phyloP scores from a whole-genome alignment of 495 filamentous ascomycete species.

The Apodospora peruviana region DNA sequence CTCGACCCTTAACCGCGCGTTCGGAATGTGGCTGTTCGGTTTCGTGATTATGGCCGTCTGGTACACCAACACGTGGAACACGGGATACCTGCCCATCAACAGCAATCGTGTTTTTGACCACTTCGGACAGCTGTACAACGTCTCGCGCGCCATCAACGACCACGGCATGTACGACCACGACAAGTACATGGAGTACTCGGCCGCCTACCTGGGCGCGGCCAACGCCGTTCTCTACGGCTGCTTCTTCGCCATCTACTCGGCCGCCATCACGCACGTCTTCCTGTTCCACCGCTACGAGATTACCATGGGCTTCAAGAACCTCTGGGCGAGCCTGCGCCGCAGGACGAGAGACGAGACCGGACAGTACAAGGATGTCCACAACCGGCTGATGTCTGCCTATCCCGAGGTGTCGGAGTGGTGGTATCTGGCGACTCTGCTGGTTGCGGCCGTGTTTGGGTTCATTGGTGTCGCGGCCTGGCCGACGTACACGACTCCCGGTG shows the following conservation, averaged over 20 bases:
- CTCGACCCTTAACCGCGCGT: conserved; percentile 36
- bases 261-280: conserved; percentile 25
- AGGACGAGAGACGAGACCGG: conserved; percentile 8
- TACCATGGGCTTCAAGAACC: conserved; percentile 25
- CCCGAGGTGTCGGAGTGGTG: conserved; percentile 34
- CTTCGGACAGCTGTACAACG: conserved; percentile 26
- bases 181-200: conserved; percentile 32
- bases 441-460: conserved; percentile 26
- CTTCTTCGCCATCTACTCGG: conserved; percentile 35
- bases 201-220: conserved; percentile 30
- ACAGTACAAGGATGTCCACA: conserved; percentile 31
- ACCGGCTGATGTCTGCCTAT: conserved; percentile 31
- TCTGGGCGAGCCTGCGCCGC: conserved; percentile 22
- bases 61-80: conserved; percentile 35
- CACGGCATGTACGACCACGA: conserved; percentile 27
- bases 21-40: conserved; percentile 24
- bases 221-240: conserved; percentile 26
- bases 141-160: conserved; percentile 24
- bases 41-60: conserved; percentile 30
- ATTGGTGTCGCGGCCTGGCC: conserved; percentile 27
- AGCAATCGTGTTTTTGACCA: conserved; percentile 29
- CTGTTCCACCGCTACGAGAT: conserved; percentile 36
- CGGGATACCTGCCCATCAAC: conserved; percentile 33
- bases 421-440: conserved; percentile 22
- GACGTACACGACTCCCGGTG: conserved; percentile 31